Evolutionary conservation across 148 eudicot species (phyloP), one percentile per base, ranked within the genome.

Genomic region (Beta vulgaris): DNA sequence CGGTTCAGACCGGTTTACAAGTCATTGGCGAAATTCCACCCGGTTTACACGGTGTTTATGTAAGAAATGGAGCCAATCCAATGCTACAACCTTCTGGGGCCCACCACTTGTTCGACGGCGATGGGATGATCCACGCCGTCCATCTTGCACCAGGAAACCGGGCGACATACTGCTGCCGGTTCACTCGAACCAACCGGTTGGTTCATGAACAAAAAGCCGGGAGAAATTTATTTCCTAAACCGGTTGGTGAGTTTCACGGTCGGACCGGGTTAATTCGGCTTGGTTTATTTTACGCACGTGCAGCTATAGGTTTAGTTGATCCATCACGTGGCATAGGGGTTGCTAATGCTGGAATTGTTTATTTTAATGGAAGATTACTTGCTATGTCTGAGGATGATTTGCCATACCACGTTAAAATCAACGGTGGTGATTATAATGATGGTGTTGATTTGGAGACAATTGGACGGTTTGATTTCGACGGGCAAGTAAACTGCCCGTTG

Each of bases 381-480:
- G 93, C 93, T 34, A 89, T 89, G 88, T 87, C 93, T 0, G 93
- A 89, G 72, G 93, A 89, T 69, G 93, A 89, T 75, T 83, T 89
- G 19, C 93, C 93, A 1, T 89, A 89, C 81, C 80, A 81, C 69
- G 77, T 89, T 5, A 62, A 72, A 0, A 74, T 89, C 69, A 81
- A 25, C n/a, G 18, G 66, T 29, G 18, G 14, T 2, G 81, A 68
- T 46, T 84, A 83, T 2, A 79, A 68, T 46, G 85, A 83, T 4
- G 77, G 66, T 34, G 88, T 86, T 19, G 91, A 87, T 40, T 72
- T 89, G 4, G 68, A 65, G 32, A 87, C 93, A 1, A 32, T 77
- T 51, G 84, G 85, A 63, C 90, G 89, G 82, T 86, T 69, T 28
- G 78, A 89, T 78, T 87, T 87, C 32, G 68, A 81, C 55, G 89